Percentiles rank a stretch among this genome's conserved stretches.
These are phyloP conservation scores for Solanum arcanum DNA, from an alignment of 257 asterid species.

Conservation along the genomic window DNA sequence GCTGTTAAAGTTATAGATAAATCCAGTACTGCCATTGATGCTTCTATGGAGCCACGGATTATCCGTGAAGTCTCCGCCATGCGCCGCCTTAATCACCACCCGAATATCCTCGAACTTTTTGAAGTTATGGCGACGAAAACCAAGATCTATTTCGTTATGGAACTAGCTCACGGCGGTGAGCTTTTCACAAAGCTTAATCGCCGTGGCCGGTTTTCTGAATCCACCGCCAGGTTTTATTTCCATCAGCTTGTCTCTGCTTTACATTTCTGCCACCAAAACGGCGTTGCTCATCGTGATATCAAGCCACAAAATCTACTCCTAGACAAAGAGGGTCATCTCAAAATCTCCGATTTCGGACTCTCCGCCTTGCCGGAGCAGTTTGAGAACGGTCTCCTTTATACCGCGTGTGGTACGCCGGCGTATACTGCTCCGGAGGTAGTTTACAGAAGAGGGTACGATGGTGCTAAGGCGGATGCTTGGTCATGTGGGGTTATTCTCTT, in stretches of 20 bases:
- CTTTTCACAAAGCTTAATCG: conserved; percentile 48
- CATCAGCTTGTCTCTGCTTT: conserved; percentile 69
- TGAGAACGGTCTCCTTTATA: conserved; percentile 44
- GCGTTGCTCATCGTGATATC: conserved; percentile 81
- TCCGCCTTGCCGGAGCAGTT: conserved; percentile 75
- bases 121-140: conserved; percentile 82
- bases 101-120: conserved; percentile 62
- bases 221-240: conserved; percentile 44
- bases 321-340: conserved; percentile 40
- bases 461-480: conserved; percentile 92
- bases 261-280: conserved; percentile 66
- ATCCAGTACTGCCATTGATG: conserved; percentile 20
- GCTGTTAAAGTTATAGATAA: conserved; percentile 76
- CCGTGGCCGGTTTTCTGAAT: conserved; percentile 39
- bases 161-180: conserved; percentile 82
- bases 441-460: conserved; percentile 62
- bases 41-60: conserved; percentile 59
- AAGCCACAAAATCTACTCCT: conserved; percentile 87
- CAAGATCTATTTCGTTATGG: conserved; percentile 81
- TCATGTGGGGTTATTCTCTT: conserved; percentile 74
- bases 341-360: conserved; percentile 80
- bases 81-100: conserved; percentile 75
- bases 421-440: conserved; percentile 86
- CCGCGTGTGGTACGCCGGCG: conserved; percentile 92
- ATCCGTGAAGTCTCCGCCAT: conserved; percentile 80